phyloP scores from a whole-genome alignment of 2,329 filamentous ascomycete genomes.

The Penicillium sp. region DNA sequence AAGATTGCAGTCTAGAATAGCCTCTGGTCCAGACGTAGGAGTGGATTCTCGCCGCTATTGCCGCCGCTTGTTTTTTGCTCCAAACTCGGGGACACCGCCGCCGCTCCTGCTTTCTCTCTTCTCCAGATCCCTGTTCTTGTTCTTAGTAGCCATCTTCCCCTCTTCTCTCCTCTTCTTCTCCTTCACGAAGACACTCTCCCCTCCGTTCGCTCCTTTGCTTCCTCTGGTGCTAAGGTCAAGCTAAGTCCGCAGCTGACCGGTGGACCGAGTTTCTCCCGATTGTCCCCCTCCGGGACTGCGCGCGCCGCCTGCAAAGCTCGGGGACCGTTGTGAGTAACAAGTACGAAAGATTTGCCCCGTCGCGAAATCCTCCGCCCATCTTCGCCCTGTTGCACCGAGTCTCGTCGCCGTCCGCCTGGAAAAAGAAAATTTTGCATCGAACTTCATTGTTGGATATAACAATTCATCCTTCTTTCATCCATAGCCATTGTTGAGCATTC shows the following conservation, averaged over 20 bases:
- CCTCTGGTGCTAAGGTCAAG: background rate
- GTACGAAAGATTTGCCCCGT: constrained; percentile 37
- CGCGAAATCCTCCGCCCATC: constrained; percentile 27
- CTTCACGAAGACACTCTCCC: background rate
- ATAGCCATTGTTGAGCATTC: constrained; percentile 9
- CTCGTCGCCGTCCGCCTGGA: constrained; percentile 1
- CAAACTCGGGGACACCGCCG: constrained; percentile 13
- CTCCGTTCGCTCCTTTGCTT: constrained; percentile 9
- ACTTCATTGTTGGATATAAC: background rate
- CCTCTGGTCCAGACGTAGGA: constrained; percentile 13
- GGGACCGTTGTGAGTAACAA: constrained; percentile 24
- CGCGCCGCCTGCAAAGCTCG: constrained; percentile 20
- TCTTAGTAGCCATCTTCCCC: constrained; percentile 4
- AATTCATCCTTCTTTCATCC: background rate
- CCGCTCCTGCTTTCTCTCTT: constrained; percentile 14
- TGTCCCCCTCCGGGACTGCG: constrained; percentile 8
- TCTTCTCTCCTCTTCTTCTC: constrained; percentile 4
- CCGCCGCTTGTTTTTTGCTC: constrained; percentile 25
- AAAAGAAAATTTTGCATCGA: constrained; percentile 9
- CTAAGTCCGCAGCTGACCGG: constrained; percentile 1
- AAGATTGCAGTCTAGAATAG: constrained; percentile 12
- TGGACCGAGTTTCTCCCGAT: constrained; percentile 23
- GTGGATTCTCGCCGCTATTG: constrained; percentile 28
- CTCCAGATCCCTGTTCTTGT: constrained; percentile 3
- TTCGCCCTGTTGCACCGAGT: constrained; percentile 37